A percentile compares a stretch with the other conserved stretches of the same genome.
These are phyloP conservation scores for Venturia aucupariae DNA, from an alignment of 2,329 filamentous ascomycete species.

Conservation along the genomic window DNA sequence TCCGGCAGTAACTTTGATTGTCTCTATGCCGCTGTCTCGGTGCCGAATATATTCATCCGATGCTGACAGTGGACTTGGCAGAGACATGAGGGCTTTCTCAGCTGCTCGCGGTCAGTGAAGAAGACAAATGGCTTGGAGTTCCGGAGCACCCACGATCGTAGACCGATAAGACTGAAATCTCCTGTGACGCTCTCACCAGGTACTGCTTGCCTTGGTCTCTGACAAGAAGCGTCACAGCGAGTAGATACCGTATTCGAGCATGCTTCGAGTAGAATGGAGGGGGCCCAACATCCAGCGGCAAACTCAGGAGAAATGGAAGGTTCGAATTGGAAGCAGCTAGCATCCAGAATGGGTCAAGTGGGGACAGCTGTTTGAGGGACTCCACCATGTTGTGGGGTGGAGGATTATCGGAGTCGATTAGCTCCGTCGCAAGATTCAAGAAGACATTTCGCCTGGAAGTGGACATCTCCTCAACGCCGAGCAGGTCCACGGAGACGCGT, in stretches of 20 bases:
- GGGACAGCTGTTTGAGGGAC: constrained; percentile 29
- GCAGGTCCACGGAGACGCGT: constrained; percentile 41
- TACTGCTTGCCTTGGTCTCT: constrained; percentile 40
- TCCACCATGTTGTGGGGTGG: constrained; percentile 43
- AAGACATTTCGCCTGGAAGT: constrained; percentile 40
- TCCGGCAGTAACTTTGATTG: constrained; percentile 41
- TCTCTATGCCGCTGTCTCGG: constrained; percentile 33
- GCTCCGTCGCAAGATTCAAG: constrained; percentile 41
- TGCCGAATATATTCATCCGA: constrained; percentile 38
- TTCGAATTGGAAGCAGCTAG: constrained; percentile 37
- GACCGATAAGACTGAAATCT: constrained; percentile 42
- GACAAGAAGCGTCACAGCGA: constrained; percentile 39
- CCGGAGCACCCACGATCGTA: constrained; percentile 39
- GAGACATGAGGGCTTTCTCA: constrained; percentile 45
- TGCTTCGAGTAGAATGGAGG: constrained; percentile 45
- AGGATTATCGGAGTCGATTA: constrained; percentile 41
- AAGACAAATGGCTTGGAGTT: background rate
- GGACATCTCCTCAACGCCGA: constrained; percentile 44
- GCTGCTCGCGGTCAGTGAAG: constrained; percentile 25
- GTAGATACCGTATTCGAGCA: constrained; percentile 41
- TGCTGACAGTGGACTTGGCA: constrained; percentile 42
- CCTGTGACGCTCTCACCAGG: constrained; percentile 41
- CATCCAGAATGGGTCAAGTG: constrained; percentile 38
- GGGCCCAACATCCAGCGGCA: constrained; percentile 46
- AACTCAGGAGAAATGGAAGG: constrained; percentile 43